Base-by-base conservation (phyloP, 176 grass and related monocot genomes). In the Thalia dealbata region DNA sequence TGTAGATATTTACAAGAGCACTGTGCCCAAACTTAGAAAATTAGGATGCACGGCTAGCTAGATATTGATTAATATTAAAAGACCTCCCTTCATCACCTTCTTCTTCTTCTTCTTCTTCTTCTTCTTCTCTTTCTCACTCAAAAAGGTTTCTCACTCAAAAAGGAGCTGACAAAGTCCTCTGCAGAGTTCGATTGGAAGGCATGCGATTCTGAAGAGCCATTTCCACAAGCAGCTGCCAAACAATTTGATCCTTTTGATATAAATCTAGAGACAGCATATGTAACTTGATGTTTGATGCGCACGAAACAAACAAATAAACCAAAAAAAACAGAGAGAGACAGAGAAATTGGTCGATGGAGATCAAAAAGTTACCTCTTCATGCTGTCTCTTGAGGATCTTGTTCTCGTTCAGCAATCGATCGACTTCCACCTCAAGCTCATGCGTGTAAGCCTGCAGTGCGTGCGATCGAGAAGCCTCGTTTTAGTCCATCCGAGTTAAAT, bases 321-420 rank as follows among this genome's bases (percentile, higher is more conserved):
- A 30, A 12, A 51, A 16, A 32, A 4, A 3, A 50, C 9, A 14
- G 11, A 28, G 11, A 25, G 26, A 46, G 10, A 50, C 9, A 14
- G 11, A 28, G 11, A 25, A 50, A 46, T 21, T 23, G 44, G 45
- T 15, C 22, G 13, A 13, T 14, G 28, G 12, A 14, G 45, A 24
- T 42, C 4, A 45, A 22, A 12, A 42, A 27, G 15, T 79, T 48
- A 79, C 77, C 77, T 71, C 67, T 15, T 61, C 52, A 29, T 30
- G 42, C 13, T 71, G 67, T 61, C 67, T 71, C 67, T 71, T 50
- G 6, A 78, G 66, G 35, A 22, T 61, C 3, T 32, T 12, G 41
- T 78, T 78, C 76, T 79, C 67, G 10, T 79, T 68, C 41, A 48
- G 38, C 41, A 79, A 50, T 29, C 59, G 23, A 22, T 38, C 41